Evolutionary conservation across 2,329 filamentous ascomycete species (phyloP).

Genomic region (Leptosphaerulina australis): DNA sequence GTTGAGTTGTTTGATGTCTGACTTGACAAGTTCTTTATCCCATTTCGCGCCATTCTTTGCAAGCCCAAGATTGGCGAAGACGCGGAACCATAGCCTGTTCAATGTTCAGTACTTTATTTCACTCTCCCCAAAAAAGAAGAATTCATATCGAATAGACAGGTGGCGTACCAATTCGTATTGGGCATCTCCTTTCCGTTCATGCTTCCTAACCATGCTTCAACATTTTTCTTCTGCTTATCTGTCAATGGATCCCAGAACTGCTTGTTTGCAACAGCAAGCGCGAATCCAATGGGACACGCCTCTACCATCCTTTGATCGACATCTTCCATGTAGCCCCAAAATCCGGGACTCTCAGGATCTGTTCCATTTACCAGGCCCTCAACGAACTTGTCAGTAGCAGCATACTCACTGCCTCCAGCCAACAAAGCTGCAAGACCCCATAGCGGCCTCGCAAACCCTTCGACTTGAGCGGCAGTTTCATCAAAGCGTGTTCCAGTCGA

Average conservation of each 20-base stretch:
- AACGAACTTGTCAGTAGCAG: conserved; percentile 69
- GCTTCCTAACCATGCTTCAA: conserved; percentile 74
- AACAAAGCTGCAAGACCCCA: conserved; percentile 76
- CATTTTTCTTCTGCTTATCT: conserved; percentile 66
- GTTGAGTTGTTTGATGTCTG: conserved; percentile 77
- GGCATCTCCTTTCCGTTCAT: conserved; percentile 77
- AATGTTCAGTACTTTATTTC: conserved; percentile 20
- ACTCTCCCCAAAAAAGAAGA: too few relatives aligned
- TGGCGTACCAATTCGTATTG: conserved; percentile 66
- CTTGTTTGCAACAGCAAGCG: conserved; percentile 69
- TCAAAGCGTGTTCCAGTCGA: conserved; percentile 78
- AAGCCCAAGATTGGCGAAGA: conserved; percentile 80
- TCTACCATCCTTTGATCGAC: conserved; percentile 85
- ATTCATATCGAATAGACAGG: not conserved
- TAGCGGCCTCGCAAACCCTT: conserved; percentile 75
- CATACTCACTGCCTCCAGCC: conserved; percentile 70
- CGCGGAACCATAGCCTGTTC: conserved; percentile 79
- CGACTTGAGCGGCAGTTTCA: conserved; percentile 75
- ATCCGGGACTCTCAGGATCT: conserved; percentile 71
- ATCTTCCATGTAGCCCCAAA: conserved; percentile 77
- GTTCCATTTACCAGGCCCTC: conserved; percentile 74
- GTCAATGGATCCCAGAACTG: conserved; percentile 70
- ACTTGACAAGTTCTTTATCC: conserved; percentile 71
- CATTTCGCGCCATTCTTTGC: conserved; percentile 76
- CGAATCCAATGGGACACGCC: conserved; percentile 78